Evolutionary conservation across 2,329 filamentous ascomycete species (phyloP).

Genomic region (Sclerotinia sclerotiorum): DNA sequence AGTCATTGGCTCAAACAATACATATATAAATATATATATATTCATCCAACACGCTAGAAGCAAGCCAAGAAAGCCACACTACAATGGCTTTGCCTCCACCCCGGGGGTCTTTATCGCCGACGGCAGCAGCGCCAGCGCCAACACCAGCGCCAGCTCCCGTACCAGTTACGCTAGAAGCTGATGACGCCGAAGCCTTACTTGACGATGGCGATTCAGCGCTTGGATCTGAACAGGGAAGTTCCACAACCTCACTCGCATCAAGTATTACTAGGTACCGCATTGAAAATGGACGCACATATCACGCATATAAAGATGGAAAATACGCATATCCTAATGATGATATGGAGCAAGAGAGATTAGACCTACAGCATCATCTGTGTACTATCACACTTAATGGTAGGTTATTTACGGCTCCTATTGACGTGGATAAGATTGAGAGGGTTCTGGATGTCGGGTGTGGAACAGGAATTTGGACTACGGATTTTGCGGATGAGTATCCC

Average conservation of each 20-base stretch:
- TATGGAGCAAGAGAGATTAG: conserved; percentile 53
- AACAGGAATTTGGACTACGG: conserved; percentile 20
- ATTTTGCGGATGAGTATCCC: conserved; percentile 22
- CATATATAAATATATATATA: not conserved
- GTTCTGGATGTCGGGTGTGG: conserved; percentile 20
- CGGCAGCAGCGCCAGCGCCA: not conserved
- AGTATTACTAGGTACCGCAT: conserved; percentile 42
- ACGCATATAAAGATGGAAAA: conserved; percentile 36
- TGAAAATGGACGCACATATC: conserved; percentile 45
- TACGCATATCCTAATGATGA: conserved; percentile 55
- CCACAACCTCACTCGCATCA: conserved; percentile 33
- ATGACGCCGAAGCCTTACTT: not conserved
- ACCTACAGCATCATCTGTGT: conserved; percentile 31
- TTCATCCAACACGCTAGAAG: not conserved
- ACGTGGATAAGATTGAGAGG: not conserved
- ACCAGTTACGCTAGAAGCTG: conserved; percentile 16
- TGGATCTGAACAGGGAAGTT: conserved; percentile 17
- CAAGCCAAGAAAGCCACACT: not conserved
- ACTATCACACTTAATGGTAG: conserved; percentile 8
- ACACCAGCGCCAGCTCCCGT: not conserved
- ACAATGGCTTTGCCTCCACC: conserved; percentile 5
- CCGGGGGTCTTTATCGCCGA: not conserved
- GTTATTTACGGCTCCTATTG: conserved; percentile 6
- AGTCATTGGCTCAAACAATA: not conserved
- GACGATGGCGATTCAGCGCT: conserved; percentile 15